Conservation (phyloP, 345 rosid species). For the Eucalyptus rudis region DNA sequence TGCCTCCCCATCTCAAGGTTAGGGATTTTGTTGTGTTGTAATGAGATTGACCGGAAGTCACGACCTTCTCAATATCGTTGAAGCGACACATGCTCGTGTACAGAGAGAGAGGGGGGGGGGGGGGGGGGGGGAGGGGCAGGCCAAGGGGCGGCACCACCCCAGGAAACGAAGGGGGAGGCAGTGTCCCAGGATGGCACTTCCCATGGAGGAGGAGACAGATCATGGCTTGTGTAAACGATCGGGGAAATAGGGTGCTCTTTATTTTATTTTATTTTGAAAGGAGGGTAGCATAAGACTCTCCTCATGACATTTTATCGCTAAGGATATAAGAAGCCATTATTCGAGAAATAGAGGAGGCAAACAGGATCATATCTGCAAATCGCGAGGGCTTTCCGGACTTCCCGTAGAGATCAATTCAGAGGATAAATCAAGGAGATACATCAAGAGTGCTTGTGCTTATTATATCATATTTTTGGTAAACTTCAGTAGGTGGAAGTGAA, state of each 20-base stretch:
- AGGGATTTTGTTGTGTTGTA: background rate
- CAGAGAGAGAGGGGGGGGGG: background rate
- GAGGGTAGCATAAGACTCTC: background rate
- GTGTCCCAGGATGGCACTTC: background rate
- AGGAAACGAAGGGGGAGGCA: background rate
- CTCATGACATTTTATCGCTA: background rate
- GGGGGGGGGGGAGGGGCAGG: background rate
- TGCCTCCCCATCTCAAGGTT: background rate
- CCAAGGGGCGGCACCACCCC: background rate
- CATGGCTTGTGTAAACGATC: background rate
- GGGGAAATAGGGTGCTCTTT: background rate
- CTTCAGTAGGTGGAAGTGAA: background rate
- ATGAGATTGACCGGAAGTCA: background rate
- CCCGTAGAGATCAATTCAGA: background rate
- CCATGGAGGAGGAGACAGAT: background rate
- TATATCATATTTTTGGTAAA: background rate
- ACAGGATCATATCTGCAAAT: background rate
- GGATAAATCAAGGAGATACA: background rate
- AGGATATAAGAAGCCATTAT: background rate
- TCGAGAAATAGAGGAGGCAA: background rate
- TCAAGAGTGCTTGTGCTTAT: background rate
- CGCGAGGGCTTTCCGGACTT: background rate
- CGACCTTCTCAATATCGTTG: background rate
- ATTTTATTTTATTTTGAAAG: background rate
- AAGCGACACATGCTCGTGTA: background rate